Evolutionary conservation across 2,329 filamentous ascomycete genomes (phyloP).

Genomic region (Aspergillus pseudotamarii): DNA sequence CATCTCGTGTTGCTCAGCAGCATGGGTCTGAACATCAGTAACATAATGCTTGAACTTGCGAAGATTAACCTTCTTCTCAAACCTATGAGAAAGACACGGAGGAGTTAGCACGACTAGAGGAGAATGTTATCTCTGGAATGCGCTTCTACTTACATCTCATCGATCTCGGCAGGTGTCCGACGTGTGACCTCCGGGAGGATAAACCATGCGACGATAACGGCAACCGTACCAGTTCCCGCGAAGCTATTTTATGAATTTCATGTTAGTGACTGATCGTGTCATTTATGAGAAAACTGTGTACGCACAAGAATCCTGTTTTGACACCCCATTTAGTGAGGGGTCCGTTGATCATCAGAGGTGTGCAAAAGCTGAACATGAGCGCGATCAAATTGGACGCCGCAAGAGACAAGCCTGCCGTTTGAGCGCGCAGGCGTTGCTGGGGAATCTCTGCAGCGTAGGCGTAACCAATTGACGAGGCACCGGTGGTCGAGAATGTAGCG

Average conservation of each 20-base stretch:
- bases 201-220: conserved; percentile 45
- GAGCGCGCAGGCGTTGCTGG: conserved; percentile 44
- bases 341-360: conserved; percentile 50
- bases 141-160: conserved; percentile 39
- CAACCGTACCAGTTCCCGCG: conserved; percentile 34
- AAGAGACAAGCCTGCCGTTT: conserved; percentile 44
- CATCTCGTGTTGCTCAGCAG: not conserved
- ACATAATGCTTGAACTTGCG: conserved; percentile 42
- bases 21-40: conserved; percentile 36
- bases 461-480: conserved; percentile 48
- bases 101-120: not conserved
- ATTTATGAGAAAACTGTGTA: not conserved
- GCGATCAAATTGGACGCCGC: conserved; percentile 45
- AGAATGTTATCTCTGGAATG: not conserved
- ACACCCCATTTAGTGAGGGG: conserved; percentile 43
- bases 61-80: conserved; percentile 41
- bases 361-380: conserved; percentile 51
- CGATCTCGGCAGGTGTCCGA: conserved; percentile 52
- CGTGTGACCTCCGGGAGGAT: conserved; percentile 57
- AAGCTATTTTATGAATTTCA: conserved; percentile 29
- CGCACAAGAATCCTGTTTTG: conserved; percentile 50
- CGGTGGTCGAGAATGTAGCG: conserved; percentile 47
- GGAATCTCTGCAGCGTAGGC: conserved; percentile 48
- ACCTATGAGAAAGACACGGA: conserved; percentile 16
- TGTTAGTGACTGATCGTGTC: not conserved